phyloP scores from a whole-genome alignment of 2,329 filamentous ascomycete species.

The Alternaria sp. region DNA sequence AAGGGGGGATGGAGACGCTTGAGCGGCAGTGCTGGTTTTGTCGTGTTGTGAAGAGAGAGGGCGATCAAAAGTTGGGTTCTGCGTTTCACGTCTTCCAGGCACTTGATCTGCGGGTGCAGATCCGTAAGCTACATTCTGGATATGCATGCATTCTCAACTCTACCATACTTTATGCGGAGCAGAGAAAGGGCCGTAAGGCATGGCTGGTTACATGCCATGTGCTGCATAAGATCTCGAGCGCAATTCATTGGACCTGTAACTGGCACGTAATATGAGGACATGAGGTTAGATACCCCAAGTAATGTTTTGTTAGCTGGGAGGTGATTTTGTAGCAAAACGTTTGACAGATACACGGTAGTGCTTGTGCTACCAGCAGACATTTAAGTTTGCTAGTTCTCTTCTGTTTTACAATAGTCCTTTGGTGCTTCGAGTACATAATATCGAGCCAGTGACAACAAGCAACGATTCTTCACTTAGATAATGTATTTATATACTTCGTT shows the following conservation, averaged over 20 bases:
- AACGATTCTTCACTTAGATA: neutral
- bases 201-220: constrained; percentile 1
- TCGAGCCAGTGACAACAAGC: neutral
- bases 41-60: neutral
- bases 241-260: neutral
- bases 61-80: neutral
- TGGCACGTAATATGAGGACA: neutral
- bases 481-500: neutral
- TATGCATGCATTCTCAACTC: neutral
- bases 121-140: neutral
- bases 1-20: neutral
- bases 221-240: neutral
- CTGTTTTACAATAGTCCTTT: neutral
- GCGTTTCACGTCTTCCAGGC: neutral
- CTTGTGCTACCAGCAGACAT: neutral
- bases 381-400: neutral
- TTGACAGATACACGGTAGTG: neutral
- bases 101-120: neutral
- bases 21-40: neutral
- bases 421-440: neutral
- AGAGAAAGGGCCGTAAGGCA: neutral
- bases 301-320: neutral
- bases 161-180: neutral
- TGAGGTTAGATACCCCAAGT: neutral
- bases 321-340: neutral